Evolutionary conservation across 2,329 filamentous ascomycete species (phyloP), one percentile per base, ranked within the genome.

Genomic region (Colletotrichum paranaense): DNA sequence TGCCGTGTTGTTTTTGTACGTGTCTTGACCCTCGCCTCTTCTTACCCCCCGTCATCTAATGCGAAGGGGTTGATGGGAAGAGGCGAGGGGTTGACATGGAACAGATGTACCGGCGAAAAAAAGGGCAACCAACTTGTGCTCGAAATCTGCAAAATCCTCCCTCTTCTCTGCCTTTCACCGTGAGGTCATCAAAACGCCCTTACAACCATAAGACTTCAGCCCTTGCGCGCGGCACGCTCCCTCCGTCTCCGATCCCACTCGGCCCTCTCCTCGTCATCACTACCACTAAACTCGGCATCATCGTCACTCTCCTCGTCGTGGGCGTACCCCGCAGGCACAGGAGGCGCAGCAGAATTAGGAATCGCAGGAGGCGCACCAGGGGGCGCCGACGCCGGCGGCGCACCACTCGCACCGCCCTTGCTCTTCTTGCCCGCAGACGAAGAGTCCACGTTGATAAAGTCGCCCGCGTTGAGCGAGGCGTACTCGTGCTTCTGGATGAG

Each of bases 401-500:
- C 30, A 32, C 30, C 30, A 11, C 30, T 8, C 8, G 65, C 70
- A n/a, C 42, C 42, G 42, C 42, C 4, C 42, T 49, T 49, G 19
- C 19, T 49, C 42, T 49, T 49, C 42, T 49, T 49, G 8, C 42
- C 42, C 30, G 62, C 55, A 76, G 75, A 68, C 56, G 71, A 68
- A 28, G 81, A 79, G 28, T 81, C 80, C 59, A 76, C 79, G 52
- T 79, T 80, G 46, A 90, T 85, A 73, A 91, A 91, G 76, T 92
- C 91, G 35, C 89, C 89, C 2, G 85, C 85, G 76, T 91, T 91
- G 68, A 89, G 84, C 75, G 81, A 81, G 7, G 90, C 86, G 79
- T 94, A 93, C 85, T 95, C 92, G 75, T 93, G 92, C 83, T 91
- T 90, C 82, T 91, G 87, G 78, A 96, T 88, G 71, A 93, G 83